Evolutionary conservation across 768 basidiomycete species (phyloP), one percentile per base, ranked within the genome.

Genomic region (Hirschioporus abietinus): DNA sequence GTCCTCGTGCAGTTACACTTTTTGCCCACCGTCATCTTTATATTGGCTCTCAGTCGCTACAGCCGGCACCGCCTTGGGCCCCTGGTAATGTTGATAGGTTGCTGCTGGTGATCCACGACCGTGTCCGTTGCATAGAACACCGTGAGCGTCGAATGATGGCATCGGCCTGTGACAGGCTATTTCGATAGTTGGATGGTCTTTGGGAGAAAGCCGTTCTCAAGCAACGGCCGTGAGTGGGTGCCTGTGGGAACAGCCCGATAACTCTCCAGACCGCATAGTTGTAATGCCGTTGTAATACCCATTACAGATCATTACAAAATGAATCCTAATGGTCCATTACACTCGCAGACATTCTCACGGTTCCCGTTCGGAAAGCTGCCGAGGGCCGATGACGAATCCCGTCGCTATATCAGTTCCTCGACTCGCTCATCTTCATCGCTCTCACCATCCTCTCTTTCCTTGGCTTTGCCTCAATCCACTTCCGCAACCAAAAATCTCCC

Each of bases 391-490:
- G 42, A 52, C 42, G 42, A 52, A 52, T 52, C 42, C 42, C 42
- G 42, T 52, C 42, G 42, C 42, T 52, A 52, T 52, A 52, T 52
- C 42, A 52, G 42, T 52, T 52, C 42, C 42, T 52, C 42, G 42
- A 34, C 63, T 36, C 23, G 30, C 30, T 25, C 24, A 63, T 34
- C 62, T n/a, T 27, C 36, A 72, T 63, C 72, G 72, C 72, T 67
- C 72, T 75, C 72, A 78, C 74, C 75, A 76, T 70, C 71, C 72
- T 70, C 72, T 64, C 68, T 72, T 75, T 71, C 61, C 67, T 60
- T 59, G 61, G 24, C 61, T 35, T 63, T 63, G 63, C 63, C 66
- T 68, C 74, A 64, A 71, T 68, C 67, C 68, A 70, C 67, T 64
- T 71, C 69, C 78, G 74, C 70, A 73, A 76, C 73, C 74, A 74